Conservation (phyloP, 371 early-diverging fungal genomes). For the Mycotypha africana region DNA sequence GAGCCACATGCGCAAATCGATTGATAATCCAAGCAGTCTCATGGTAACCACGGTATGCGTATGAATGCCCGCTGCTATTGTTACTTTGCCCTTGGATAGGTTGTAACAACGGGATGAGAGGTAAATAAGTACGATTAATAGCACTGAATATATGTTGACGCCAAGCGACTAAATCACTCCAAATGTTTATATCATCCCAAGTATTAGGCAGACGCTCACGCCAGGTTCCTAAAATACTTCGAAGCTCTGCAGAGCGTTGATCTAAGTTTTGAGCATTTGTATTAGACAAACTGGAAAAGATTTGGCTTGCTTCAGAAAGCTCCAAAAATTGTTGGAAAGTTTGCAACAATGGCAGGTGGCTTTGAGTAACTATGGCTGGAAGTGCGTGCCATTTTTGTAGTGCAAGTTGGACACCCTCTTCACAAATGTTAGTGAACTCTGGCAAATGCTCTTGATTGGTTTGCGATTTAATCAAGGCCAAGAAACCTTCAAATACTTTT, state of each 20-base stretch:
- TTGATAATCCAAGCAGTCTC: constrained; percentile 99
- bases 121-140: constrained; percentile 92
- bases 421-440: constrained; percentile 79
- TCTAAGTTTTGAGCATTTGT: constrained; percentile 83
- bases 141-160: constrained; percentile 95
- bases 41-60: constrained; percentile 97
- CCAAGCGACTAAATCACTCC: constrained; percentile 98
- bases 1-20: constrained; percentile 97
- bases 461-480: constrained; percentile 65
- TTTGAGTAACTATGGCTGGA: constrained; percentile 76
- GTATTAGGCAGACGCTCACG: constrained; percentile 94
- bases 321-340: constrained; percentile 95
- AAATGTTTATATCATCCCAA: constrained; percentile 96
- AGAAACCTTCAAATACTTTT: constrained; percentile 84
- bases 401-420: constrained; percentile 84
- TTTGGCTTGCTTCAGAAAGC: constrained; percentile 86
- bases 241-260: constrained; percentile 79
- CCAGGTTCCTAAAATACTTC: constrained; percentile 92
- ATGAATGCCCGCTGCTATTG: constrained; percentile 65
- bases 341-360: constrained; percentile 86
- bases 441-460: constrained; percentile 57
- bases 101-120: constrained; percentile 70
- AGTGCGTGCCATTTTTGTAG: constrained; percentile 84
- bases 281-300: constrained; percentile 73
- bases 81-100: constrained; percentile 46